Percentiles rank a stretch among this genome's conserved stretches.
Evolutionary conservation across 306 rosid species (phyloP).

Genomic region (Spatholobus suberectus): DNA sequence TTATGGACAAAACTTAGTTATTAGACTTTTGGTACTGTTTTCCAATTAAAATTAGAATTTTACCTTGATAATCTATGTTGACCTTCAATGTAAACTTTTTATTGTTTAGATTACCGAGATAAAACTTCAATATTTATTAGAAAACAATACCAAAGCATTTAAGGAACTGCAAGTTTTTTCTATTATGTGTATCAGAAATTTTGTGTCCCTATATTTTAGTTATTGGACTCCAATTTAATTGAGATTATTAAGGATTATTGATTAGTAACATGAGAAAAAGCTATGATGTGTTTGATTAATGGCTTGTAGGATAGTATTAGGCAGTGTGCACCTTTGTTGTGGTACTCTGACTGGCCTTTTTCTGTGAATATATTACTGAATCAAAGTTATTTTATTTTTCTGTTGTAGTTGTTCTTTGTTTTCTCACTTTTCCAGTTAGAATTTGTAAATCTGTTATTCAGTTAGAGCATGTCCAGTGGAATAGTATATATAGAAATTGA

Average conservation of each 20-base stretch:
- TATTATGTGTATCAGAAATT: background rate
- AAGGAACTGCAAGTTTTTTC: background rate
- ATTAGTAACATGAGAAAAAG: conserved; percentile 18
- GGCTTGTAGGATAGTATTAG: conserved; percentile 35
- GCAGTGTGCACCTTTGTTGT: background rate
- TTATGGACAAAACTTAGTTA: background rate
- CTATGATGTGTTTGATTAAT: conserved; percentile 55
- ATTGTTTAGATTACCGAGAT: background rate
- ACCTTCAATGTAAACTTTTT: background rate
- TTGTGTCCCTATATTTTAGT: background rate
- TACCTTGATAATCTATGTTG: background rate
- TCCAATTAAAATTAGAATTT: too few species aligned
- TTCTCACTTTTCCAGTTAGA: background rate
- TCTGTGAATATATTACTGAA: background rate
- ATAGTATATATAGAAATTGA: conserved; percentile 31
- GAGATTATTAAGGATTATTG: conserved; percentile 24
- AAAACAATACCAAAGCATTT: background rate
- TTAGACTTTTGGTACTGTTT: too few species aligned
- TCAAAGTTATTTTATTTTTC: background rate
- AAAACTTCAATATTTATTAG: background rate
- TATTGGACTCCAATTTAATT: conserved; percentile 14
- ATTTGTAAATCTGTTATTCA: conserved; percentile 1
- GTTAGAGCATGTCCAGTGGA: background rate
- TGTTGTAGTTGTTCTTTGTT: conserved; percentile 2
- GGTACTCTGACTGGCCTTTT: conserved; percentile 12